Evolutionary conservation across 2,329 filamentous ascomycete species (phyloP).

Genomic region (Leptographium wingfieldii): DNA sequence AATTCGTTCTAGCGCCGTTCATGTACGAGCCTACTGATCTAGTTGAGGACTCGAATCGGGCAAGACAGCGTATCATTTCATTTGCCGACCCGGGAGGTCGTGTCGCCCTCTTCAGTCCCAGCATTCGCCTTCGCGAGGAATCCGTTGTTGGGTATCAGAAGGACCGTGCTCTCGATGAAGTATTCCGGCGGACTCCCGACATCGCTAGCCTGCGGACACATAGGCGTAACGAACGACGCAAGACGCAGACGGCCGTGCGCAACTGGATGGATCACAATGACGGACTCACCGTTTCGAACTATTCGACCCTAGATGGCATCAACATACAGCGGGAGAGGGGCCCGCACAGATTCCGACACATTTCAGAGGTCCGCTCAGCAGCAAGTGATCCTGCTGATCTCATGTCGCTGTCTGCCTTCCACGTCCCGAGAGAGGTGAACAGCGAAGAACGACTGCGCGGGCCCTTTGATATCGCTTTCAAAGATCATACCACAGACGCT

Average conservation of each 20-base stretch:
- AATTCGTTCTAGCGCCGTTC: slow-evolving; percentile 58
- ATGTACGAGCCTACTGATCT: slow-evolving; percentile 78
- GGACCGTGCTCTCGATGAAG: slow-evolving; percentile 79
- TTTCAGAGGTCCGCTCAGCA: slow-evolving; percentile 45
- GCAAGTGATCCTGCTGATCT: slow-evolving; percentile 53
- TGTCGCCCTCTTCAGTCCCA: slow-evolving; percentile 60
- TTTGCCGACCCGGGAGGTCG: slow-evolving; percentile 43
- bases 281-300: slow-evolving; percentile 35
- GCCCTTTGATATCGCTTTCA: slow-evolving; percentile 26
- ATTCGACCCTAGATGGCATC: slow-evolving; percentile 37
- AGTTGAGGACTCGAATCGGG: slow-evolving; percentile 54
- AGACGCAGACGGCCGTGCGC: slow-evolving; percentile 70
- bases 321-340: slow-evolving; percentile 31
- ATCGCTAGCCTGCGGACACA: slow-evolving; percentile 47
- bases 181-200: slow-evolving; percentile 66
- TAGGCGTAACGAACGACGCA: slow-evolving; percentile 50
- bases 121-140: slow-evolving; percentile 62
- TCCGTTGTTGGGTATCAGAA: slow-evolving; percentile 84
- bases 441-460: background rate
- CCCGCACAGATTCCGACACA: slow-evolving; percentile 32
- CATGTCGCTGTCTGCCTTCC: slow-evolving; percentile 33
- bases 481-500: slow-evolving; percentile 64
- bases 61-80: slow-evolving; percentile 37
- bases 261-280: slow-evolving; percentile 78
- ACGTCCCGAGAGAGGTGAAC: slow-evolving; percentile 12